Evolutionary conservation across 208 protist species (phyloP).

Genomic region (Leishmania lainsoni): DNA sequence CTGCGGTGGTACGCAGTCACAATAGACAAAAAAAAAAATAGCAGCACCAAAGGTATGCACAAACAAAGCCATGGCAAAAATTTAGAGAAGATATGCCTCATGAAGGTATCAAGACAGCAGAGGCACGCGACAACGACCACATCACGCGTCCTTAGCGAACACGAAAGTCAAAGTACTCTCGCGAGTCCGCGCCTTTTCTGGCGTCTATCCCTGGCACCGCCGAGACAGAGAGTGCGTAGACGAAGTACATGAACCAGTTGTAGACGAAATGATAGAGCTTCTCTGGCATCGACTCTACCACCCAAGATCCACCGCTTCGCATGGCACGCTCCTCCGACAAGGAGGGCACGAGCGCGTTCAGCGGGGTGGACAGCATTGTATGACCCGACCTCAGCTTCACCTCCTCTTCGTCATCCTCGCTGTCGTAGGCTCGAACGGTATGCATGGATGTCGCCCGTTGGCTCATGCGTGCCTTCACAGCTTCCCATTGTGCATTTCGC

Average conservation of each 20-base stretch:
- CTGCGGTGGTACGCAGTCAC: not conserved
- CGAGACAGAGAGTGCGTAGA: conserved; percentile 34
- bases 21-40: not conserved
- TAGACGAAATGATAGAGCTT: conserved; percentile 43
- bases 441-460: conserved; percentile 9
- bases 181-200: conserved; percentile 13
- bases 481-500: conserved; percentile 38
- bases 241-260: conserved; percentile 49
- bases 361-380: not conserved
- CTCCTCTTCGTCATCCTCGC: conserved; percentile 18
- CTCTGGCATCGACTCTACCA: conserved; percentile 22
- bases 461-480: conserved; percentile 43
- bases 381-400: not conserved
- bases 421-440: conserved; percentile 26
- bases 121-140: not conserved
- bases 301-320: conserved; percentile 5
- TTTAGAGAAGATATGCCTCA: not conserved
- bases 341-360: conserved; percentile 15
- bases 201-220: conserved; percentile 16
- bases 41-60: not conserved
- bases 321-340: conserved; percentile 33
- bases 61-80: not conserved
- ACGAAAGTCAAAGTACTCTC: conserved; percentile 35
- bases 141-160: not conserved
- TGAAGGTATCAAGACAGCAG: not conserved